phyloP scores from a whole-genome alignment of 2,329 filamentous ascomycete species.

The Claviceps capensis region DNA sequence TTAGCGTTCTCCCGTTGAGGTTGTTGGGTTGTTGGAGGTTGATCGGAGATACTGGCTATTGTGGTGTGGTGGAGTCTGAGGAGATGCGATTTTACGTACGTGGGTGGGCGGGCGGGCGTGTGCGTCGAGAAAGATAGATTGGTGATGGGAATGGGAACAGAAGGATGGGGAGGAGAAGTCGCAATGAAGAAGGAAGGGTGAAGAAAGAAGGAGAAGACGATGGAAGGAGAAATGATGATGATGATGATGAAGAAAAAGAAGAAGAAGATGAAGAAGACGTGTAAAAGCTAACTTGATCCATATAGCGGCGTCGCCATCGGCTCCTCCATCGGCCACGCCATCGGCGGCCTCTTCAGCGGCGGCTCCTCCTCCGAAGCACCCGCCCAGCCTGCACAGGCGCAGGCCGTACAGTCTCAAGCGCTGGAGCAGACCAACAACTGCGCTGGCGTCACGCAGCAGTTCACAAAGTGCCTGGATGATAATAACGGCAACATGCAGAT shows the following conservation, averaged over 20 bases:
- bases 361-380: constrained; percentile 46
- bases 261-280: neutral
- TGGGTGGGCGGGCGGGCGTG: too few relatives aligned
- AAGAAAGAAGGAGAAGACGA: neutral
- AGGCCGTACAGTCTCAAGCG: constrained; percentile 37
- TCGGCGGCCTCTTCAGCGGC: constrained; percentile 78
- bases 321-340: constrained; percentile 86
- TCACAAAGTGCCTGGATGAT: constrained; percentile 94
- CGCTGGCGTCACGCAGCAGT: constrained; percentile 64
- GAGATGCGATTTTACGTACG: too few relatives aligned
- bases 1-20: too few relatives aligned
- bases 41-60: too few relatives aligned
- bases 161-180: neutral
- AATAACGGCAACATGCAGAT: constrained; percentile 88
- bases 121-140: too few relatives aligned
- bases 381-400: constrained; percentile 32
- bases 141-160: neutral
- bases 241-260: neutral
- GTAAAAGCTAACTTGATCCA: neutral
- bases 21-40: too few relatives aligned
- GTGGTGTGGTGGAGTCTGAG: too few relatives aligned
- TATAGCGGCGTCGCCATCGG: constrained; percentile 88
- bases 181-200: too few relatives aligned
- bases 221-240: neutral
- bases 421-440: constrained; percentile 52